These are phyloP conservation scores for Suhomyces prunicola DNA, from an alignment of 805 yeast genomes.

Conservation along the genomic window DNA sequence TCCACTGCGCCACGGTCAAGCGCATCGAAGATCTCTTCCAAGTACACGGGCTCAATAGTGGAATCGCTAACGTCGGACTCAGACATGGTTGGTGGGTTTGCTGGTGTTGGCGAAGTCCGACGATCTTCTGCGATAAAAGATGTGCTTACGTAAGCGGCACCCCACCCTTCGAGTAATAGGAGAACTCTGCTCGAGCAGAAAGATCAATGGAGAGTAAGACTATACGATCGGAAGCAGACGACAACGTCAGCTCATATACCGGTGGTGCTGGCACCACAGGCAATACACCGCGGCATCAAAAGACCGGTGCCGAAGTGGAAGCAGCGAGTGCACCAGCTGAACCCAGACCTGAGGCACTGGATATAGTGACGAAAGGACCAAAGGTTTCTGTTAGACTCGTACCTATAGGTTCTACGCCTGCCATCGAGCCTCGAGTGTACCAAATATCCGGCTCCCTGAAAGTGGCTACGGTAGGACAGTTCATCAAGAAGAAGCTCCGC, in stretches of 20 bases:
- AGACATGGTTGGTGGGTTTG: slow-evolving; percentile 4
- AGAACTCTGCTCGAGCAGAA: not conserved
- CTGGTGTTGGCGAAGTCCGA: not conserved
- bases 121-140: not conserved
- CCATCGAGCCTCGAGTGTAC: slow-evolving; percentile 48
- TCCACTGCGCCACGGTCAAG: slow-evolving; percentile 32
- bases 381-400: slow-evolving; percentile 50
- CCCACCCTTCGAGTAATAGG: not conserved
- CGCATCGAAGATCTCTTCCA: slow-evolving; percentile 25
- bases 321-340: not conserved
- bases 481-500: slow-evolving; percentile 39
- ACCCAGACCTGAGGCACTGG: not conserved
- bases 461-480: slow-evolving; percentile 44
- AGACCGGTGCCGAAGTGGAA: not conserved
- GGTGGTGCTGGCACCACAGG: no score
- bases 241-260: not conserved
- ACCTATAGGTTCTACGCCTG: slow-evolving; percentile 57
- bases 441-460: slow-evolving; percentile 47
- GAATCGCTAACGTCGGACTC: slow-evolving; percentile 9
- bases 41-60: slow-evolving; percentile 21
- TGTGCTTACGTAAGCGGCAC: not conserved
- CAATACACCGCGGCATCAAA: no score
- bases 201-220: not conserved
- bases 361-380: not conserved
- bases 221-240: not conserved